Evolutionary conservation across 106 monocot genomes (phyloP).

Genomic region (Dendrobium catenatum): DNA sequence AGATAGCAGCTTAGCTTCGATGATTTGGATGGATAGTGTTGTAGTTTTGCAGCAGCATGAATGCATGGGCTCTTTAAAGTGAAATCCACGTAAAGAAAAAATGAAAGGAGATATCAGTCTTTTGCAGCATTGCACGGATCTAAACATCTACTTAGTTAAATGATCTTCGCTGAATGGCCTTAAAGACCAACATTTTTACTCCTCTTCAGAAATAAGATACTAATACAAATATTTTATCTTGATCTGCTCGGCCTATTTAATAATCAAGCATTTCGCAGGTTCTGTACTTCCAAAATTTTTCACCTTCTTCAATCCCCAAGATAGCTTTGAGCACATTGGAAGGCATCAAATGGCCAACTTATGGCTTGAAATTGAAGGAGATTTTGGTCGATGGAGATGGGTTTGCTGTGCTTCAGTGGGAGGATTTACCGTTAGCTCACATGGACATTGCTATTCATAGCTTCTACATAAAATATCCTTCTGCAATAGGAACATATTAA

Average conservation of each 20-base stretch:
- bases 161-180: neutral
- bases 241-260: neutral
- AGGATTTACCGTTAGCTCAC: slow-evolving; percentile 25
- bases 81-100: neutral
- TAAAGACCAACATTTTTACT: neutral
- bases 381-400: slow-evolving; percentile 31
- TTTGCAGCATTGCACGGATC: neutral
- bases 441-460: slow-evolving; percentile 68
- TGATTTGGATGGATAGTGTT: neutral
- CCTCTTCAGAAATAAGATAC: no score
- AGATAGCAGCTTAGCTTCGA: neutral
- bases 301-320: slow-evolving; percentile 33
- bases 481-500: neutral
- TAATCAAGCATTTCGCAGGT: slow-evolving; percentile 29
- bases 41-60: neutral
- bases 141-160: neutral
- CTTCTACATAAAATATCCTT: slow-evolving; percentile 58
- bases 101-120: neutral
- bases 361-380: slow-evolving; percentile 54
- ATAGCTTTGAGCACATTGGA: slow-evolving; percentile 27
- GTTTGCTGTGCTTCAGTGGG: slow-evolving; percentile 53
- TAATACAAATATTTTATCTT: neutral
- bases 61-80: neutral
- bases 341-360: slow-evolving; percentile 58
- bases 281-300: slow-evolving; percentile 62